Conservation (phyloP, 192 early-diverging fungal species). For the Chytriomyces hyalinus region DNA sequence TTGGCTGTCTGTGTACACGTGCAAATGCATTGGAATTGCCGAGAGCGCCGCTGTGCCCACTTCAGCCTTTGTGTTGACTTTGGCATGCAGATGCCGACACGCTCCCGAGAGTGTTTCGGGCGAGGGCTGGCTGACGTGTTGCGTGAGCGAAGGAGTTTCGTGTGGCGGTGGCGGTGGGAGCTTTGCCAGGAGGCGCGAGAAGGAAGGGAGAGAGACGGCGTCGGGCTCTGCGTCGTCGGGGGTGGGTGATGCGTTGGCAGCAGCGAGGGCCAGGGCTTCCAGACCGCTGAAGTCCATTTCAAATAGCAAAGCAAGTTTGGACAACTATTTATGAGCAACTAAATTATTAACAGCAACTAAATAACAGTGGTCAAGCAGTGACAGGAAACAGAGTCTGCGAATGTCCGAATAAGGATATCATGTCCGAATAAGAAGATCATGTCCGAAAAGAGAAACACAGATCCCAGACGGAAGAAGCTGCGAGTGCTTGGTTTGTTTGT, state of each 20-base stretch:
- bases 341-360: no score
- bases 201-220: neutral
- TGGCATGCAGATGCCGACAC: no score
- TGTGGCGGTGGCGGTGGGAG: neutral
- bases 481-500: no score
- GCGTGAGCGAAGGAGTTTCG: neutral
- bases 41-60: no score
- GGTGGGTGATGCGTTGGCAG: neutral
- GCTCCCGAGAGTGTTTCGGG: neutral
- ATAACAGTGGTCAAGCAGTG: no score
- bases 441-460: neutral
- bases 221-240: neutral
- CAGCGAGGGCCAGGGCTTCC: conserved; percentile 2
- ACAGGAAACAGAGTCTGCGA: neutral
- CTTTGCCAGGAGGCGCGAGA: neutral
- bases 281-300: neutral
- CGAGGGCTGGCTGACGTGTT: neutral
- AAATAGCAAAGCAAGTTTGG: neutral
- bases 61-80: no score
- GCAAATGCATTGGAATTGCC: no score
- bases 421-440: neutral
- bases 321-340: neutral
- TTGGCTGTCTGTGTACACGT: no score
- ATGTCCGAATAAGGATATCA: neutral
- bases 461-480: neutral